Percentiles rank a stretch among this genome's conserved stretches.
phyloP scores from a whole-genome alignment of 306 rosid genomes.

The Albizia julibrissin region DNA sequence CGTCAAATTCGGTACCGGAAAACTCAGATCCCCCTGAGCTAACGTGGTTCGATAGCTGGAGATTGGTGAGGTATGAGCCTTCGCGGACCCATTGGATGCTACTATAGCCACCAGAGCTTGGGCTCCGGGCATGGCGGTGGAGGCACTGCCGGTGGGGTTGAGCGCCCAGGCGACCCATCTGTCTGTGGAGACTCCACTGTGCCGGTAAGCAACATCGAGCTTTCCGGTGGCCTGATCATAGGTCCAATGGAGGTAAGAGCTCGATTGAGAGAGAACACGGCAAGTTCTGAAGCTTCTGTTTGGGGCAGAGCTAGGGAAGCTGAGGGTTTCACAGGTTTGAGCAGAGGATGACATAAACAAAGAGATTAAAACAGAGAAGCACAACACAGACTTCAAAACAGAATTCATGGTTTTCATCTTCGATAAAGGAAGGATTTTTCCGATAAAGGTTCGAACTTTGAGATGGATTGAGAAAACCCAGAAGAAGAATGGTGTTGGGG shows the following conservation, averaged over 20 bases:
- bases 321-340: conserved; percentile 47
- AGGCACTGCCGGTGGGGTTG: background rate
- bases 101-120: conserved; percentile 48
- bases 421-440: background rate
- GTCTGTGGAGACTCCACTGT: background rate
- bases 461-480: background rate
- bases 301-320: conserved; percentile 21
- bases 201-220: conserved; percentile 63
- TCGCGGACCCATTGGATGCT: conserved; percentile 33
- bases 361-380: conserved; percentile 34
- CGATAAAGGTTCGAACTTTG: background rate
- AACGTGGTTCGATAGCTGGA: background rate
- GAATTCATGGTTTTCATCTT: background rate
- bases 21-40: background rate
- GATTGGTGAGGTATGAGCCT: conserved; percentile 31
- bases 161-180: background rate
- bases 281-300: conserved; percentile 41
- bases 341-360: conserved; percentile 42
- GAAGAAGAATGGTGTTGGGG: background rate
- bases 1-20: background rate
- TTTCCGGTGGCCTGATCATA: conserved; percentile 34
- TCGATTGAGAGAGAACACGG: conserved; percentile 45
- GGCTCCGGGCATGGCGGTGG: background rate
- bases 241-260: conserved; percentile 70
- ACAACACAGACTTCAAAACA: conserved; percentile 28